Percentiles rank a stretch among this genome's conserved stretches.
These are phyloP conservation scores for Lablab purpureus DNA, from an alignment of 306 rosid species.

Conservation along the genomic window DNA sequence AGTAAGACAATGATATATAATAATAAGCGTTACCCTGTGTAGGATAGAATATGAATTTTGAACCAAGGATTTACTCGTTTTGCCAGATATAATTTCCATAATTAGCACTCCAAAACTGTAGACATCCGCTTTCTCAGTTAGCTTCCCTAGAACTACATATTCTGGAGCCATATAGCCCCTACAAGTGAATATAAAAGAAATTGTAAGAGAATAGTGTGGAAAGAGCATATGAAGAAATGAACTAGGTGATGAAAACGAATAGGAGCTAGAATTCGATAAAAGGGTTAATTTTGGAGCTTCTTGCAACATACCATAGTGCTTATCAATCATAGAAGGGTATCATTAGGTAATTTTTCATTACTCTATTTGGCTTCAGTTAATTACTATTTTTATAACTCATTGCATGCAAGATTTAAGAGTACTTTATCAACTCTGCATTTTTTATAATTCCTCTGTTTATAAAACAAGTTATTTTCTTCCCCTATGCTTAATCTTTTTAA, in stretches of 20 bases:
- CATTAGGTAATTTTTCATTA: background rate
- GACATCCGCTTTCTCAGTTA: constrained; percentile 80
- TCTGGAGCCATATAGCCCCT: constrained; percentile 98
- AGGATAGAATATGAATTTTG: constrained; percentile 41
- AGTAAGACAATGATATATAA: background rate
- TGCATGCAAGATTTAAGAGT: background rate
- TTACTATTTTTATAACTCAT: background rate
- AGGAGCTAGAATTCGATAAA: constrained; percentile 6
- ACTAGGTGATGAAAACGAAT: background rate
- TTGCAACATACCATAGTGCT: background rate
- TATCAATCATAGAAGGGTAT: background rate
- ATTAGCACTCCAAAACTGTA: constrained; percentile 75
- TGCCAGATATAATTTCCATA: constrained; percentile 69
- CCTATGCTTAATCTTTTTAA: background rate
- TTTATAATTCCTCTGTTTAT: background rate
- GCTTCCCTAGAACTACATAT: constrained; percentile 68
- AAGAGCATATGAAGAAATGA: background rate
- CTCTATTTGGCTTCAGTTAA: background rate
- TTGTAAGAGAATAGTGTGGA: background rate
- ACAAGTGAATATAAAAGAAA: background rate
- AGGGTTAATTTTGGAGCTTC: constrained; percentile 3
- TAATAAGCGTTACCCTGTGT: constrained; percentile 22
- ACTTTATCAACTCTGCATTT: background rate
- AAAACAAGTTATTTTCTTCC: background rate
- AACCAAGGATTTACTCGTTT: constrained; percentile 51